These are phyloP conservation scores for Mycena citricolor DNA, from an alignment of 1,284 basidiomycete species.

Conservation along the genomic window DNA sequence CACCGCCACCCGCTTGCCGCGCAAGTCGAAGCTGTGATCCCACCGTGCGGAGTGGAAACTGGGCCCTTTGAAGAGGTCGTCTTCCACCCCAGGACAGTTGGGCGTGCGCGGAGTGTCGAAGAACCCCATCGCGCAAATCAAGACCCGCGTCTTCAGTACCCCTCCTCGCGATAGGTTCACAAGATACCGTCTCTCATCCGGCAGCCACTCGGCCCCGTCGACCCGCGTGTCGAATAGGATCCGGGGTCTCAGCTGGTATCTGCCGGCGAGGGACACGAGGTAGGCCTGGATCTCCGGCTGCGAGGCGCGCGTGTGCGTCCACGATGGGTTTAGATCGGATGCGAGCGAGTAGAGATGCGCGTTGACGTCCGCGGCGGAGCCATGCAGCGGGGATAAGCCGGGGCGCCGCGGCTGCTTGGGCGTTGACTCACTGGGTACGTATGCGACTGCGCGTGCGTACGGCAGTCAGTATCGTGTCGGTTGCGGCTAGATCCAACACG, in stretches of 20 bases:
- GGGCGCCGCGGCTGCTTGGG: not conserved
- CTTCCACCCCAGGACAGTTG: conserved; percentile 34
- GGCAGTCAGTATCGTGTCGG: not conserved
- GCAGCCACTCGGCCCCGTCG: conserved; percentile 31
- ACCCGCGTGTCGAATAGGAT: conserved; percentile 29
- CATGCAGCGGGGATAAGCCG: conserved; percentile 17
- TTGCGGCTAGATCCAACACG: not conserved
- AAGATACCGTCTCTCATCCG: conserved; percentile 37
- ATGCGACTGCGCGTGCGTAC: conserved; percentile 6
- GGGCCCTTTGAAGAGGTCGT: conserved; percentile 10
- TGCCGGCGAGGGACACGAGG: conserved; percentile 29
- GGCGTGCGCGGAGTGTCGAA: conserved; percentile 37
- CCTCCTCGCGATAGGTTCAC: too few relatives aligned
- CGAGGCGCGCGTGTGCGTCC: conserved; percentile 30
- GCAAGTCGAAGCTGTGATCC: conserved; percentile 40
- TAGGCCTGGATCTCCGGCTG: conserved; percentile 36
- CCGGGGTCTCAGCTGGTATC: conserved; percentile 26
- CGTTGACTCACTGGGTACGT: conserved; percentile 10
- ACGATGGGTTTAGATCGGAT: conserved; percentile 34
- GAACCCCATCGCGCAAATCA: conserved; percentile 40
- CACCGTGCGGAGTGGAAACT: conserved; percentile 46
- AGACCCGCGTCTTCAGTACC: conserved; percentile 33
- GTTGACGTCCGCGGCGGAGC: conserved; percentile 32
- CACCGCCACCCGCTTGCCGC: conserved; percentile 45
- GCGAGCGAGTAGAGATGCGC: conserved; percentile 37